Evolutionary conservation across 345 rosid genomes (phyloP).

Genomic region (Aegle marmelos): DNA sequence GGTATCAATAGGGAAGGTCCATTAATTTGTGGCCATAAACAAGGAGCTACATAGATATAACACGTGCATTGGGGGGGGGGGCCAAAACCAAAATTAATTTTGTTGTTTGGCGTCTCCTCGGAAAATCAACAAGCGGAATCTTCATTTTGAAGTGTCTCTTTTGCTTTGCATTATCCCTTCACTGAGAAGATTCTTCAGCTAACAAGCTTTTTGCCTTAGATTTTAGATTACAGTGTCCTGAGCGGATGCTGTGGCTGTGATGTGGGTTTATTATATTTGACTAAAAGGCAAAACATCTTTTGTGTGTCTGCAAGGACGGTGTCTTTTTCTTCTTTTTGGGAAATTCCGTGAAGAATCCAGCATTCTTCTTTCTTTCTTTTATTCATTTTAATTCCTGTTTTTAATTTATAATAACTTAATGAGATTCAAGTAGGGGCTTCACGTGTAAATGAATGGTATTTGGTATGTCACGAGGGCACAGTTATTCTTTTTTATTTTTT

Average conservation of each 20-base stretch:
- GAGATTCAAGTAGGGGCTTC: not conserved
- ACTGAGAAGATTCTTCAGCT: not conserved
- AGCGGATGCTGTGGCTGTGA: not conserved
- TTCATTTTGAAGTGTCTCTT: not conserved
- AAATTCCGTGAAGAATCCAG: conserved; percentile 3
- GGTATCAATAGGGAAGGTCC: not conserved
- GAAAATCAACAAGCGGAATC: not conserved
- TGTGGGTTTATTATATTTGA: not conserved
- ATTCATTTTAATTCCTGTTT: not conserved
- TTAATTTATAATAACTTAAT: not conserved
- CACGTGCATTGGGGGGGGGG: conserved; percentile 4
- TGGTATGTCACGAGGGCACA: not conserved
- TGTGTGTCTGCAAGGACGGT: not conserved
- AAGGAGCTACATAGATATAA: not conserved
- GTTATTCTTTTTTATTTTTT: not conserved
- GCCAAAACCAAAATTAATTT: not conserved
- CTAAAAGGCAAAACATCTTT: not conserved
- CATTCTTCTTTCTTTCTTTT: not conserved
- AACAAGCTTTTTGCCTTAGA: not conserved
- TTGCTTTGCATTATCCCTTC: not conserved
- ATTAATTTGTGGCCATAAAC: not conserved
- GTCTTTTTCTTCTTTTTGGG: not conserved
- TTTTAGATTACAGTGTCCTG: not conserved
- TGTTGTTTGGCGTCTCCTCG: not conserved
- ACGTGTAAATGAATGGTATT: not conserved